phyloP scores from a whole-genome alignment of 768 basidiomycete genomes.

The Xerocomellus dryophilus region DNA sequence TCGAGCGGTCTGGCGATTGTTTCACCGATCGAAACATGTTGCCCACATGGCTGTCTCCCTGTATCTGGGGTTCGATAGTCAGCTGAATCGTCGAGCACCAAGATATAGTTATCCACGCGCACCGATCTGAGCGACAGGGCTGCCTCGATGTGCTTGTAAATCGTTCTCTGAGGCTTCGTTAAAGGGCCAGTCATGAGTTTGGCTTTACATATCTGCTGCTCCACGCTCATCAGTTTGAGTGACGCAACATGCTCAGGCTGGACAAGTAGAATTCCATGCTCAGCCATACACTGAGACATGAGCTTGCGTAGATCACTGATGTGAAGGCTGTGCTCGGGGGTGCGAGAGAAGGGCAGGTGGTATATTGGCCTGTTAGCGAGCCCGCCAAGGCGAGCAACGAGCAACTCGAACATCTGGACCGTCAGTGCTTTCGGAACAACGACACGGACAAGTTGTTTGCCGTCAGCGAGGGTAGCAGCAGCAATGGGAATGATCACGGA shows the following conservation, averaged over 20 bases:
- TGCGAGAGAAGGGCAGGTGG: constrained; percentile 45
- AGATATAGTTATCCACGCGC: not conserved
- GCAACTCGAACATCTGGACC: constrained; percentile 43
- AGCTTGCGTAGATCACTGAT: constrained; percentile 27
- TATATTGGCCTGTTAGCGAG: constrained; percentile 44
- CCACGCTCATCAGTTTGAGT: constrained; percentile 41
- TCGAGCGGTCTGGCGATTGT: too few species aligned
- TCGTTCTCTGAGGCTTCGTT: constrained; percentile 1
- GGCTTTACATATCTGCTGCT: constrained; percentile 21
- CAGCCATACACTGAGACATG: constrained; percentile 35
- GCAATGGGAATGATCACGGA: constrained; percentile 44
- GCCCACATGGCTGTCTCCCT: not conserved
- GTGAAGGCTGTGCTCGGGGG: constrained; percentile 19
- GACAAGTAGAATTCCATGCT: constrained; percentile 39
- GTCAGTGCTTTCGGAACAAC: constrained; percentile 44
- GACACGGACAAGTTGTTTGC: constrained; percentile 40
- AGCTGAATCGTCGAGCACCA: too few species aligned
- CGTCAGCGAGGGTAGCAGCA: constrained; percentile 39
- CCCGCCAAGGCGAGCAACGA: constrained; percentile 39
- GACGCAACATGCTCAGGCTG: constrained; percentile 54
- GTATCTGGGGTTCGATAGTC: not conserved
- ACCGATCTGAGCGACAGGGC: not conserved
- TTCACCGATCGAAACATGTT: not conserved
- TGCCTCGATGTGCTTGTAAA: not conserved
- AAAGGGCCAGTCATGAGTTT: constrained; percentile 9